phyloP scores from a whole-genome alignment of 169 alveolate species.

The Eimeria acervulina region DNA sequence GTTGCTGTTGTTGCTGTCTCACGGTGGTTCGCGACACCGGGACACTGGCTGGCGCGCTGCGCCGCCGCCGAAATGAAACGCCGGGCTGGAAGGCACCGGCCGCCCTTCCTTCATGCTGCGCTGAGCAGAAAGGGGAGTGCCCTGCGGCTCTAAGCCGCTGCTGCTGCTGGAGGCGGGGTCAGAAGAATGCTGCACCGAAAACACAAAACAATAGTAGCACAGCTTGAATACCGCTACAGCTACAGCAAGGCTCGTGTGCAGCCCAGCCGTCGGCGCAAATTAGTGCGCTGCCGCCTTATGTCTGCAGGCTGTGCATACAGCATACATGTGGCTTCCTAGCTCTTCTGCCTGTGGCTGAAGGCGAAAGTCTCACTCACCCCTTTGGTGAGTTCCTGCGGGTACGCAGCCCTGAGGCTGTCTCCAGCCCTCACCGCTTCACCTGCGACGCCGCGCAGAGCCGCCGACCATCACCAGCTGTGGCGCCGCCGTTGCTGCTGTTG shows the following conservation, averaged over 20 bases:
- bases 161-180: slow-evolving; percentile 50
- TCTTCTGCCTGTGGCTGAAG: too few species aligned
- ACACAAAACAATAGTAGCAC: not conserved
- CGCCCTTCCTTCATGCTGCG: slow-evolving; percentile 77
- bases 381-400: not conserved
- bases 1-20: slow-evolving; percentile 23
- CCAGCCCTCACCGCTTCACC: slow-evolving; percentile 49
- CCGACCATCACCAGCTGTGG: slow-evolving; percentile 57
- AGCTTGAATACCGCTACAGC: not conserved
- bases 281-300: too few species aligned
- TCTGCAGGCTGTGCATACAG: too few species aligned
- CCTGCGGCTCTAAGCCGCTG: slow-evolving; percentile 77
- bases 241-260: too few species aligned
- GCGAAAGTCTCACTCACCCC: slow-evolving; percentile 3
- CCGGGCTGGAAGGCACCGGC: slow-evolving; percentile 81
- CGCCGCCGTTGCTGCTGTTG: slow-evolving; percentile 10
- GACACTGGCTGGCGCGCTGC: slow-evolving; percentile 73
- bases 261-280: too few species aligned
- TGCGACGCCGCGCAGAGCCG: slow-evolving; percentile 31
- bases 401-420: slow-evolving; percentile 41
- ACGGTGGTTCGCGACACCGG: slow-evolving; percentile 76
- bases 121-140: slow-evolving; percentile 65
- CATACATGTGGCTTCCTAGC: too few species aligned
- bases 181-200: not conserved
- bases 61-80: slow-evolving; percentile 73